These are phyloP conservation scores for Spizellomyces punctatus DNA, from an alignment of 192 early-diverging fungal species.

Conservation along the genomic window DNA sequence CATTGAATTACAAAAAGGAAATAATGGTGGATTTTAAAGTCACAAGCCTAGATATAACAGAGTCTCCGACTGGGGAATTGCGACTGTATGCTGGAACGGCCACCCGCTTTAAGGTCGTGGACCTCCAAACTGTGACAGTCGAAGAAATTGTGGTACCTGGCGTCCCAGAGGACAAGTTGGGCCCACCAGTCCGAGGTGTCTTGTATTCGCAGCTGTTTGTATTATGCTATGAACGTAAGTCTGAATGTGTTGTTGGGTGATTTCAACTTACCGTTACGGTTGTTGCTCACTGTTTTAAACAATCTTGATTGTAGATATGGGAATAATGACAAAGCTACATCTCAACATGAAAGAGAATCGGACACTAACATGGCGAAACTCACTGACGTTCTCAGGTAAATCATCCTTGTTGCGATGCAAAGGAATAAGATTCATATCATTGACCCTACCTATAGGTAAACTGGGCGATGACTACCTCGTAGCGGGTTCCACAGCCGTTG, in stretches of 20 bases:
- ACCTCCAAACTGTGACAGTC: conserved; percentile 43
- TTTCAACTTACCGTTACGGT: too few relatives aligned
- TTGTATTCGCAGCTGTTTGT: conserved; percentile 36
- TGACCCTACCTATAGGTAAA: conserved; percentile 34
- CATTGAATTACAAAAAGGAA: conserved; percentile 32
- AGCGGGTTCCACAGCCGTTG: conserved; percentile 49
- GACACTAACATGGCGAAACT: conserved; percentile 52
- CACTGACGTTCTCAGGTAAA: conserved; percentile 50
- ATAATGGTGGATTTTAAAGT: conserved; percentile 38
- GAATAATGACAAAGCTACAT: conserved; percentile 34
- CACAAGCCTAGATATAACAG: conserved; percentile 44
- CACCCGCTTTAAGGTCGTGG: conserved; percentile 43
- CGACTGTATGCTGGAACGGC: conserved; percentile 38
- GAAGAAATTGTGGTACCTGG: conserved; percentile 42
- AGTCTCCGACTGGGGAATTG: conserved; percentile 35
- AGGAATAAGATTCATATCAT: conserved; percentile 5
- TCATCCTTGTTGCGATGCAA: background rate
- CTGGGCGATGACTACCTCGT: conserved; percentile 48
- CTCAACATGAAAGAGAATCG: conserved; percentile 31
- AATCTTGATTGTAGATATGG: conserved; percentile 29
- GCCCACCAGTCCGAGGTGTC: conserved; percentile 40
- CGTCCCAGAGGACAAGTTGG: conserved; percentile 36
- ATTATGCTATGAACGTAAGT: conserved; percentile 49
- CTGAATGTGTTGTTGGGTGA: too few relatives aligned
- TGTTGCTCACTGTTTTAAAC: too few relatives aligned